Evolutionary conservation across 257 asterid species (phyloP).

Genomic region (Solanum arcanum): DNA sequence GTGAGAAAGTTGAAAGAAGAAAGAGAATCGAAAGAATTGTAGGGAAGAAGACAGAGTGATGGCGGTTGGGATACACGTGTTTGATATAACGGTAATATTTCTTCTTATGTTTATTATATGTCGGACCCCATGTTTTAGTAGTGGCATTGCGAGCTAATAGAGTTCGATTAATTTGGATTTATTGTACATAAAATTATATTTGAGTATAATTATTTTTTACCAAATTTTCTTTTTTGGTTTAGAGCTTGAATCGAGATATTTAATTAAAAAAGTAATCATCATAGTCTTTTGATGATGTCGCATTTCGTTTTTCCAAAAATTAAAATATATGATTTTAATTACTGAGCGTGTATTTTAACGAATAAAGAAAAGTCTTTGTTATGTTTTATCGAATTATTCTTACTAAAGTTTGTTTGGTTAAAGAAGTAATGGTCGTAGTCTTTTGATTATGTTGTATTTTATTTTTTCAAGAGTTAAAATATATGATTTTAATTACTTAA

Average conservation of each 20-base stretch:
- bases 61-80: slow-evolving; percentile 22
- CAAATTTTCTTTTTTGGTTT: fast-evolving
- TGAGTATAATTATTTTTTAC: fast-evolving
- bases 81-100: slow-evolving; percentile 49
- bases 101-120: neutral
- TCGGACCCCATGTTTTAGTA: neutral
- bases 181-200: fast-evolving
- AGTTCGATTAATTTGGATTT: too few species aligned
- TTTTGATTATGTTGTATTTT: too few species aligned
- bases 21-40: slow-evolving; percentile 37
- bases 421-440: neutral
- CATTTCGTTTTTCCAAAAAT: too few species aligned
- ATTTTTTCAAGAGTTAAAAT: too few species aligned
- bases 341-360: neutral
- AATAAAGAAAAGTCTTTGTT: too few species aligned
- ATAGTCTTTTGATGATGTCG: too few species aligned
- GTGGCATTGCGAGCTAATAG: fast-evolving
- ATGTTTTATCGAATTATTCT: neutral
- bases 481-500: too few species aligned
- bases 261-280: too few species aligned
- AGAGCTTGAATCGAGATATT: too few species aligned
- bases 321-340: too few species aligned
- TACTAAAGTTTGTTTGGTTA: neutral
- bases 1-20: neutral
- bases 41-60: slow-evolving; percentile 29